Evolutionary conservation across 164 flowering plant species (phyloP).

Genomic region (Kingdonia uniflora): DNA sequence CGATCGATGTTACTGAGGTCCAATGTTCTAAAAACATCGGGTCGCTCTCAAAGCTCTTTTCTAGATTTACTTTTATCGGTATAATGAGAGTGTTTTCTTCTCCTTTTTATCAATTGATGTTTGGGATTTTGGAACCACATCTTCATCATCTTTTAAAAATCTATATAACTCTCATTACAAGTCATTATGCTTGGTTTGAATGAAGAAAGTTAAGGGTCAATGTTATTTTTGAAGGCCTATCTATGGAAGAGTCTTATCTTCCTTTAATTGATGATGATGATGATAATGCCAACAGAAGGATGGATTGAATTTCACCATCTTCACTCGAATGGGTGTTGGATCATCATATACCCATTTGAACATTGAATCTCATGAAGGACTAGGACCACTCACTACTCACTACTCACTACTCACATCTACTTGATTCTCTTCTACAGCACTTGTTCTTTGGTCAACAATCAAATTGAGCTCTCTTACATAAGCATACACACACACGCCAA

Average conservation of each 20-base stretch:
- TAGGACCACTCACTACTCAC: conserved; percentile 11
- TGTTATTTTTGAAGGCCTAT: conserved; percentile 4
- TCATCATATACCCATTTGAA: conserved; percentile 12
- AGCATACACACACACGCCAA: too few species aligned
- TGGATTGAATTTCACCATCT: not conserved
- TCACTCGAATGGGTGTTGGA: conserved; percentile 2
- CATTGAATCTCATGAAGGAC: conserved; percentile 4
- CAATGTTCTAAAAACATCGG: too few species aligned
- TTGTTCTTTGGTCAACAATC: too few species aligned
- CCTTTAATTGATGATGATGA: conserved; percentile 10
- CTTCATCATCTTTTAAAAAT: conserved; percentile 1
- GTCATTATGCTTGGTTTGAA: conserved; percentile 11
- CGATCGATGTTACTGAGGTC: too few species aligned
- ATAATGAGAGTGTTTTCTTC: not conserved
- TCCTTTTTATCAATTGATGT: not conserved
- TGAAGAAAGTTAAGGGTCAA: conserved; percentile 8
- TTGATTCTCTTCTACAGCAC: not conserved
- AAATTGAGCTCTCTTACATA: too few species aligned
- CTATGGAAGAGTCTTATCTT: not conserved
- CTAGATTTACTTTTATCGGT: not conserved
- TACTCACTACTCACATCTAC: not conserved
- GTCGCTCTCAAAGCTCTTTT: not conserved
- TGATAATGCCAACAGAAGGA: not conserved
- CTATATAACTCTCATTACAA: not conserved
- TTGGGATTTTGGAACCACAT: not conserved